Percentiles rank a stretch among this genome's conserved stretches.
phyloP scores from a whole-genome alignment of 2,329 filamentous ascomycete species.

The Diplodia intermedia region DNA sequence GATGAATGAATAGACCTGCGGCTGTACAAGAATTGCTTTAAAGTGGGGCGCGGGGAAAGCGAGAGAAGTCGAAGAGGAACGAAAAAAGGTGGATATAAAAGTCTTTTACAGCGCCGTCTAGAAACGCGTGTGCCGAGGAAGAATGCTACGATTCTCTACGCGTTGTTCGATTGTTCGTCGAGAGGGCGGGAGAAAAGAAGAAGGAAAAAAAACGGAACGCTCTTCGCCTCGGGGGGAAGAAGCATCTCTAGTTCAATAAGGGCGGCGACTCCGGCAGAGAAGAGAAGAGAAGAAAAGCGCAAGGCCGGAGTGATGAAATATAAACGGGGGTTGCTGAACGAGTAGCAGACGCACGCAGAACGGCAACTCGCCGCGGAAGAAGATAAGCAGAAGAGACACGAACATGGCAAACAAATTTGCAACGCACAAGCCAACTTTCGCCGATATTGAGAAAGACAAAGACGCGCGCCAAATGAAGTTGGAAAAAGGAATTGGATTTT shows the following conservation, averaged over 20 bases:
- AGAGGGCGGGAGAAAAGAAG: neutral
- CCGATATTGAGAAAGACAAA: neutral
- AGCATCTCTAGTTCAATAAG: neutral
- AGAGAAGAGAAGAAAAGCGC: neutral
- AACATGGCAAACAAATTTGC: neutral
- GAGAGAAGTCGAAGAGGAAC: neutral
- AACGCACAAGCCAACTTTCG: neutral
- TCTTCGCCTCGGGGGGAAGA: neutral
- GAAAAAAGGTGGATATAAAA: neutral
- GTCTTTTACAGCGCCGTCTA: slow-evolving; percentile 8
- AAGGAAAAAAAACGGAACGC: neutral
- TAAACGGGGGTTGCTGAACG: neutral
- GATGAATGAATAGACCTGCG: neutral
- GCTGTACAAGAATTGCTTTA: slow-evolving; percentile 4
- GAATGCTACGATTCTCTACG: neutral
- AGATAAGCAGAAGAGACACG: neutral
- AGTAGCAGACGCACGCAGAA: neutral
- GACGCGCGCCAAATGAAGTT: neutral
- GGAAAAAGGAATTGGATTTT: slow-evolving; percentile 18
- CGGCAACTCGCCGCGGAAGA: neutral
- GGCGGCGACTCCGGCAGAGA: neutral
- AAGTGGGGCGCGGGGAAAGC: neutral
- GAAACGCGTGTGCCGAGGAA: neutral
- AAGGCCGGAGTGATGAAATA: neutral
- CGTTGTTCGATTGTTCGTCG: neutral